Evolutionary conservation across 208 protist genomes (phyloP).

Genomic region (Trypanosoma grayi): DNA sequence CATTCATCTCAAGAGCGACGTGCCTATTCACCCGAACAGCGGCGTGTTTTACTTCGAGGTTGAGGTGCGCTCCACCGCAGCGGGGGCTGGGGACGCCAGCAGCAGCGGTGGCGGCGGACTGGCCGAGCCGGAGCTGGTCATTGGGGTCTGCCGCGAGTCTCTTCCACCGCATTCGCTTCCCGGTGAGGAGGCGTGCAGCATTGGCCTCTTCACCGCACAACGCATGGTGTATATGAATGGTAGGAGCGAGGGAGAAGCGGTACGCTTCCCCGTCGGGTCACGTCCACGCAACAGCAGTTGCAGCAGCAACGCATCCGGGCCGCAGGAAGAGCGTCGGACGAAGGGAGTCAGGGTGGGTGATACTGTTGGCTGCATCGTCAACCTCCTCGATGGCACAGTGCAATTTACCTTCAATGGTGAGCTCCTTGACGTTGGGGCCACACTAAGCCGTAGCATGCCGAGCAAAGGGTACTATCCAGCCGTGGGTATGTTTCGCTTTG

Average conservation of each 20-base stretch:
- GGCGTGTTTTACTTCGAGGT: slow-evolving; percentile 73
- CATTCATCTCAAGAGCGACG: slow-evolving; percentile 63
- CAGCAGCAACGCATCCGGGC: background rate
- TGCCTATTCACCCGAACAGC: slow-evolving; percentile 35
- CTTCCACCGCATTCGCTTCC: slow-evolving; percentile 54
- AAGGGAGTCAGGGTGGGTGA: slow-evolving; percentile 47
- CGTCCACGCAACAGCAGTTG: slow-evolving; percentile 14
- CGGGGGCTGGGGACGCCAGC: background rate
- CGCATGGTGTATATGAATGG: slow-evolving; percentile 65
- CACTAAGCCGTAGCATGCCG: slow-evolving; percentile 16
- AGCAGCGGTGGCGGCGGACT: background rate
- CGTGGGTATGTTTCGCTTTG: slow-evolving; percentile 51
- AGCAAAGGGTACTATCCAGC: slow-evolving; percentile 50
- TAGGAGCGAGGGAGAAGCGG: slow-evolving; percentile 34
- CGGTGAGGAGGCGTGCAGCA: slow-evolving; percentile 55
- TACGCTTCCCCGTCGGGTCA: slow-evolving; percentile 28
- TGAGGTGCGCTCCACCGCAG: slow-evolving; percentile 24
- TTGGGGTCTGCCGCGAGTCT: slow-evolving; percentile 49
- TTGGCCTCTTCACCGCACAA: slow-evolving; percentile 68
- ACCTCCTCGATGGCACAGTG: slow-evolving; percentile 54
- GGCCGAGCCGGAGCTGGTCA: slow-evolving; percentile 31
- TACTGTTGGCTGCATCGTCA: slow-evolving; percentile 66
- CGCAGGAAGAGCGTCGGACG: slow-evolving; percentile 8
- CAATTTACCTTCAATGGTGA: slow-evolving; percentile 66
- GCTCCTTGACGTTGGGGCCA: slow-evolving; percentile 19